Evolutionary conservation across 192 early-diverging fungal genomes (phyloP), one percentile per base, ranked within the genome.

Genomic region (Chytriomyces sp.): DNA sequence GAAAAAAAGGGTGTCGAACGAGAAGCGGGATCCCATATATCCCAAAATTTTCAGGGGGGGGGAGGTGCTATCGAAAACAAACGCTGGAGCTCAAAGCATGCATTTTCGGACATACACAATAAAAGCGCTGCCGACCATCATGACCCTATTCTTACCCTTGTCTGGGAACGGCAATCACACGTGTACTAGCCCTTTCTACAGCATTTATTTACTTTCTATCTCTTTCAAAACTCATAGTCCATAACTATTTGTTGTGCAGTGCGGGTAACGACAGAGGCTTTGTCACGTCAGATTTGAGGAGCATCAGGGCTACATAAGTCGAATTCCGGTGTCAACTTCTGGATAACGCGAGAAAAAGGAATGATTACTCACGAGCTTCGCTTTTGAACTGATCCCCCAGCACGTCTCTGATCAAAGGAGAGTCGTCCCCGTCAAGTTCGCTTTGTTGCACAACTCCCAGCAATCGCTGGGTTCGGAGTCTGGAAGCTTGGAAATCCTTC

Each of bases 401-500:
- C 10, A 44, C 57, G 26, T 32, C 10, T 19, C 39, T 19, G 22
- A 59, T 22, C 5, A 14, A 5, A 8, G 38, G 12, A 10, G 0
- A n/a, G 44, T 59, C 56, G 57, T 17, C 57, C 25, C 19, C 7
- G 10, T 56, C 10, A 37, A 40, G 19, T 8, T 36, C 56, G 31
- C 36, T 59, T 19, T 32, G 33, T 31, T 58, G 39, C 32, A 70
- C 68, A 25, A 57, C 56, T 4, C 10, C 26, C 5, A 70, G 26
- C 10, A 76, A 49, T 34, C 41, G 41, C 26, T 70, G 52, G 2
- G 61, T 64, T 25, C 75, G 69, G 12, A 72, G 12, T 36, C 65
- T 72, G 3, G 75, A 70, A 3, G 76, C 76, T 40, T 80, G 39
- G 30, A 68, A 75, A 52, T 82, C 80, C 39, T 75, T 75, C 26